Conservation (phyloP, 768 basidiomycete species). For the Kwoniella sp. region DNA sequence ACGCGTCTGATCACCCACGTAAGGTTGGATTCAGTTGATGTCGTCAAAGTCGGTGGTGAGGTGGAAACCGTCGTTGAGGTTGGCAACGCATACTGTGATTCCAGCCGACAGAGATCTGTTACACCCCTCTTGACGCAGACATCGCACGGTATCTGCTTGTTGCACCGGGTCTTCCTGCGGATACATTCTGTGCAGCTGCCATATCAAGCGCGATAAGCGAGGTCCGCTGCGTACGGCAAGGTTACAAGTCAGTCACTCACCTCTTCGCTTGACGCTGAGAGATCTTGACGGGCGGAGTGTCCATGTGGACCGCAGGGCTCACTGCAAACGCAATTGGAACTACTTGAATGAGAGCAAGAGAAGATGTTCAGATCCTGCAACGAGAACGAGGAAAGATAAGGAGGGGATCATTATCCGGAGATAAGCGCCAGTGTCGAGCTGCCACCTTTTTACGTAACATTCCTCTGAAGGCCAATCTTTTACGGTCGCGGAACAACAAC, state of each 20-base stretch:
- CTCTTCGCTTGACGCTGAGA: slow-evolving; percentile 12
- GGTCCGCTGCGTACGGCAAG: background rate
- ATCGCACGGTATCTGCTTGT: slow-evolving; percentile 35
- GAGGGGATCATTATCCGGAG: background rate
- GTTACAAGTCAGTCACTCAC: background rate
- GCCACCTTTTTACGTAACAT: background rate
- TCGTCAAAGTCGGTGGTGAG: background rate
- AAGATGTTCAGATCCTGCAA: no score
- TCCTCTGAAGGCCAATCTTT: no score
- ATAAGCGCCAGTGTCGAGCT: background rate
- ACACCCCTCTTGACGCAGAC: slow-evolving; percentile 25
- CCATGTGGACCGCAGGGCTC: no score
- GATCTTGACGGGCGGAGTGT: slow-evolving; percentile 6
- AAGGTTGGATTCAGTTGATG: background rate
- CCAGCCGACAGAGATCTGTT: slow-evolving; percentile 17
- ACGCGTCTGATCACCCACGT: background rate
- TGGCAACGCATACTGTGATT: slow-evolving; percentile 14
- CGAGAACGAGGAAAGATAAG: background rate
- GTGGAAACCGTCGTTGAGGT: background rate
- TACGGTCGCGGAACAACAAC: no score
- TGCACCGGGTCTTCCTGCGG: slow-evolving; percentile 26
- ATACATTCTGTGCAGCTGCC: slow-evolving; percentile 34
- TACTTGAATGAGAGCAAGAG: no score
- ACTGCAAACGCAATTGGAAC: no score
- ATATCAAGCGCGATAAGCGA: background rate